These are phyloP conservation scores for Neurospora tetraspora DNA, from an alignment of 495 filamentous ascomycete species.

Conservation along the genomic window DNA sequence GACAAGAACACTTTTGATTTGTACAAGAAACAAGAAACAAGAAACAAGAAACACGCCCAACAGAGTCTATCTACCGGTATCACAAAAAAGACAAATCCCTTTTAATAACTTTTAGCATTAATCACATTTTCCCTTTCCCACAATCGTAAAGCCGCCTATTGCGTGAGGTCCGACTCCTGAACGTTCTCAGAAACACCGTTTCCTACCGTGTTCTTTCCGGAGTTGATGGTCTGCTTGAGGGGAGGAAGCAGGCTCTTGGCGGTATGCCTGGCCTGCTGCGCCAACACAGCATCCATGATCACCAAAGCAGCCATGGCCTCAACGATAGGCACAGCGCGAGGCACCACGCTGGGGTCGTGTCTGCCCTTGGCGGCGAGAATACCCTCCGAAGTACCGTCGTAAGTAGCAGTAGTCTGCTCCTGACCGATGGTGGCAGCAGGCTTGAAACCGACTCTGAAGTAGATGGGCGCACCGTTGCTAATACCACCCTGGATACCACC, in stretches of 20 bases:
- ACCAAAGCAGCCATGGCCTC: conserved; percentile 92
- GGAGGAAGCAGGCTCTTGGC: conserved; percentile 44
- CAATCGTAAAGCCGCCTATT: background rate
- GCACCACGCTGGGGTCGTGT: conserved; percentile 93
- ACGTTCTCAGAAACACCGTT: conserved; percentile 20
- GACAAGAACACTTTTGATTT: background rate
- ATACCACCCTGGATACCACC: conserved; percentile 97
- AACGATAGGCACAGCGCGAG: conserved; percentile 88
- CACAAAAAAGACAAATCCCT: background rate
- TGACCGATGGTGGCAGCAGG: conserved; percentile 91
- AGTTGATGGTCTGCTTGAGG: conserved; percentile 28
- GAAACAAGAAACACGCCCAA: background rate
- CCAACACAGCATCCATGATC: conserved; percentile 83
- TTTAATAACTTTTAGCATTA: background rate
- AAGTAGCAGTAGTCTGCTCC: conserved; percentile 76
- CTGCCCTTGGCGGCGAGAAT: conserved; percentile 85
- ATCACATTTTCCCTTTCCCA: background rate
- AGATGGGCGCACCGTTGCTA: conserved; percentile 87
- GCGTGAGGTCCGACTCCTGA: background rate
- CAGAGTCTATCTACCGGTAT: background rate
- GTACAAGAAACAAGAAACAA: background rate
- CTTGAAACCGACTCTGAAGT: conserved; percentile 95
- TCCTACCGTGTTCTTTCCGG: conserved; percentile 11
- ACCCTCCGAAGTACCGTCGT: conserved; percentile 60
- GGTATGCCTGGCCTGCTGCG: conserved; percentile 64